Percentiles rank a stretch among this genome's conserved stretches.
Evolutionary conservation across 2,329 filamentous ascomycete species (phyloP).

Genomic region (Gnomoniopsis smithogilvyi): DNA sequence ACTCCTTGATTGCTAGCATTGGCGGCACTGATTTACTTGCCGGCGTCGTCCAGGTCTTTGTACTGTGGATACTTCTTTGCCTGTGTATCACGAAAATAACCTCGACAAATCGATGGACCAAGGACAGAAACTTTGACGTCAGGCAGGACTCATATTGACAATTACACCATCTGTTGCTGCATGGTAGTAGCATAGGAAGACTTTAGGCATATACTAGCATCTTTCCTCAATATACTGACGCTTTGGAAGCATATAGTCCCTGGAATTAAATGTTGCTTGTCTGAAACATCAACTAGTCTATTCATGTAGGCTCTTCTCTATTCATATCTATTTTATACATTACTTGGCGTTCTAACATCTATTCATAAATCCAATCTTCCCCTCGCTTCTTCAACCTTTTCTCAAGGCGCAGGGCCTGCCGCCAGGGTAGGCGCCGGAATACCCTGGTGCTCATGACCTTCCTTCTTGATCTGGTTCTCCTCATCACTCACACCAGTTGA

Average conservation of each 20-base stretch:
- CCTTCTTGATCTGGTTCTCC: conserved; percentile 28
- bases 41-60: no score
- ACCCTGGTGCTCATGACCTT: neutral
- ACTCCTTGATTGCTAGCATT: no score
- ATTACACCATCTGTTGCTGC: no score
- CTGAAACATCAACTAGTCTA: neutral
- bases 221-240: neutral
- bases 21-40: no score
- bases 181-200: no score
- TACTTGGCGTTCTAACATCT: neutral
- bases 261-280: no score
- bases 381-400: neutral
- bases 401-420: neutral
- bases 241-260: no score
- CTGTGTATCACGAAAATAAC: no score
- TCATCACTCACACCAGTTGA: conserved; percentile 28
- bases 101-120: no score
- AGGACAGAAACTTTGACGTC: no score
- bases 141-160: no score
- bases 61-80: no score
- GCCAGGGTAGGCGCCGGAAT: neutral
- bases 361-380: neutral
- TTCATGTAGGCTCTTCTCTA: neutral
- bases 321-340: neutral
- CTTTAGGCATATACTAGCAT: neutral